Evolutionary conservation across 2,329 filamentous ascomycete genomes (phyloP).

Genomic region (Dactylonectria macrodidyma): DNA sequence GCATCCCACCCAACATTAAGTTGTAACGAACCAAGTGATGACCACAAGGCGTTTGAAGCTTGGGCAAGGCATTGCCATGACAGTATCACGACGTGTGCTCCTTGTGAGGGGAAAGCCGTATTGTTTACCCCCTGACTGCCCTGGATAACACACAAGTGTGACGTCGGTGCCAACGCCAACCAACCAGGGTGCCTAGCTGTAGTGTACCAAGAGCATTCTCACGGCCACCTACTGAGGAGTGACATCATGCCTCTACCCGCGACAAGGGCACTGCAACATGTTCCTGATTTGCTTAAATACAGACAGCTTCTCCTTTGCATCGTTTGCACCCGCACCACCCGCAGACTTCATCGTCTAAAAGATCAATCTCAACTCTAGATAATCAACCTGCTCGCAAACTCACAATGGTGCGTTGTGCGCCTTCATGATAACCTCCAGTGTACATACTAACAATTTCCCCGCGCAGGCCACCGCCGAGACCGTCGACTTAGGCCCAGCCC

Average conservation of each 20-base stretch:
- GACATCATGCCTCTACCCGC: constrained; percentile 21
- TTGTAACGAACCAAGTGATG: too few species aligned
- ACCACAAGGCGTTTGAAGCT: too few species aligned
- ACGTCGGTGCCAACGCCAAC: constrained; percentile 8
- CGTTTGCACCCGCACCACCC: background rate
- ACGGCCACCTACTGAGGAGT: constrained; percentile 7
- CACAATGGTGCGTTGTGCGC: constrained; percentile 36
- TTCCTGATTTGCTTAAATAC: constrained; percentile 4
- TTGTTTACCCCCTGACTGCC: background rate
- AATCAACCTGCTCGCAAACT: background rate
- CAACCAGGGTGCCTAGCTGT: constrained; percentile 5
- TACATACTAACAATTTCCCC: constrained; percentile 13
- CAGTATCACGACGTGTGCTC: background rate
- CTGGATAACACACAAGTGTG: constrained; percentile 1
- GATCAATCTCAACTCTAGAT: background rate
- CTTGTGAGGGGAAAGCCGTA: background rate
- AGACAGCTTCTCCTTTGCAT: constrained; percentile 6
- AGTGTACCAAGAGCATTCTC: background rate
- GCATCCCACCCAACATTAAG: too few species aligned
- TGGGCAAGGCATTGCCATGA: background rate
- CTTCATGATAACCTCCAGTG: background rate
- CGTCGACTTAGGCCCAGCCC: constrained; percentile 63
- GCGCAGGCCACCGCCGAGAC: constrained; percentile 67
- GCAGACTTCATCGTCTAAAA: constrained; percentile 3
- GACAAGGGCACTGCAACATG: constrained; percentile 1